Conservation (phyloP, 2,329 filamentous ascomycete genomes). For the Colletotrichum sp. region DNA sequence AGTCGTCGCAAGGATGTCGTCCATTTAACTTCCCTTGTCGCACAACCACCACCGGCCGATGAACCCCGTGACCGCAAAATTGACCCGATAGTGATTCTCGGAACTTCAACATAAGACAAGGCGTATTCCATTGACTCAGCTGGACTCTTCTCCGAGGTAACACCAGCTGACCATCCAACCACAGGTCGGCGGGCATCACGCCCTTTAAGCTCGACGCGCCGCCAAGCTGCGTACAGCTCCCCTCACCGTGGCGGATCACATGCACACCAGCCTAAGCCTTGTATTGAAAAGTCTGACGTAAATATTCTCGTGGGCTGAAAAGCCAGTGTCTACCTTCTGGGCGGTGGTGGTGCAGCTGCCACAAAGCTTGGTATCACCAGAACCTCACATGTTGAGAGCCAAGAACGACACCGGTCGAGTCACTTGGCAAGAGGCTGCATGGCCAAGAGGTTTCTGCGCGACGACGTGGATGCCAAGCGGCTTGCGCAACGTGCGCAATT, state of each 20-base stretch:
- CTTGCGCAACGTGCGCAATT: background rate
- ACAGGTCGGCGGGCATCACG: background rate
- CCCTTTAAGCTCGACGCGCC: background rate
- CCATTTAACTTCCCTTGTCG: background rate
- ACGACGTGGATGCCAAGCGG: background rate
- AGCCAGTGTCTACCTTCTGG: background rate
- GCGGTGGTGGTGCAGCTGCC: background rate
- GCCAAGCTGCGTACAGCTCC: background rate
- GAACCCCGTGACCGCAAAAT: background rate
- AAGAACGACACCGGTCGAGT: background rate
- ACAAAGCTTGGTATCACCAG: slow-evolving; percentile 19
- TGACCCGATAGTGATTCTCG: background rate
- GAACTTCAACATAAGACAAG: background rate
- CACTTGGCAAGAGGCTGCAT: background rate
- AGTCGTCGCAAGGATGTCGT: background rate
- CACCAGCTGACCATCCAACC: background rate
- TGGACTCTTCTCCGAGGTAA: background rate
- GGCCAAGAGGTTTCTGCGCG: background rate
- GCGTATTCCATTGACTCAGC: background rate
- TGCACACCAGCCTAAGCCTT: background rate
- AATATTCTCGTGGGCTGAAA: background rate
- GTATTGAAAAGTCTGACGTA: background rate
- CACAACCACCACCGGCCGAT: rapidly evolving
- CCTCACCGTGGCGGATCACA: background rate
- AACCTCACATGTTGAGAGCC: background rate